Evolutionary conservation across 1,284 basidiomycete genomes (phyloP), one percentile per base, ranked within the genome.

Genomic region (Heterobasidion parviporum): DNA sequence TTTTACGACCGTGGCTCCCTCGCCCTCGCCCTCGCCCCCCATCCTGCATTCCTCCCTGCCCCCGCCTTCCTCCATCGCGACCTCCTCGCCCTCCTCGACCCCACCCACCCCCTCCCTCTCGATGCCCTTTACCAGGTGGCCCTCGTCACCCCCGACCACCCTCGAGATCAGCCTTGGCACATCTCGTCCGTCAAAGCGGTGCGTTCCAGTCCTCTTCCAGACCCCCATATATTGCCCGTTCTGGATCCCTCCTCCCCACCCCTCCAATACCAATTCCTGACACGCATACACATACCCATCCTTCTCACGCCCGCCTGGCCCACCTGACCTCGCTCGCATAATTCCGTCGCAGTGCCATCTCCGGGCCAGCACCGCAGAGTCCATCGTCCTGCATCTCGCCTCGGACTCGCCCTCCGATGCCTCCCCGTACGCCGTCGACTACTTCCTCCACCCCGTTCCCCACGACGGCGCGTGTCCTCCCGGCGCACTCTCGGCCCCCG

Each of bases 41-140:
- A 61, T 35, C 63, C 45, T 45, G 57, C 56, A 56, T 60, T 62
- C 52, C 48, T 54, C 33, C 59, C 58, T 26, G 53, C 57, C 16
- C 46, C 58, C 50, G 44, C 57, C 7, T 49, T 59, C 34, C 50
- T 60, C 32, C 59, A 59, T 15, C 62, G 76, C 53, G 77, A 80
- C 67, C 67, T 81, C 41, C 65, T 57, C 52, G 63, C 73, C 43
- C 76, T 82, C 62, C 62, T 72, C 45, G 66, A 74, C 56, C 62
- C 65, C 33, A 65, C 79, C 43, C 65, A 71, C 36, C 63, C 71
- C 32, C 55, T 68, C 9, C 12, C 26, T 26, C 70, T 74, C 50
- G 69, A 70, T 16, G 76, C 78, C 12, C 70, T 87, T 62, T 92
- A 92, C 69, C 89, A 93, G 70, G 70, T 92, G 54, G 86, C 88